Evolutionary conservation across 2,329 filamentous ascomycete genomes (phyloP).

Genomic region (Epichloe sp.): DNA sequence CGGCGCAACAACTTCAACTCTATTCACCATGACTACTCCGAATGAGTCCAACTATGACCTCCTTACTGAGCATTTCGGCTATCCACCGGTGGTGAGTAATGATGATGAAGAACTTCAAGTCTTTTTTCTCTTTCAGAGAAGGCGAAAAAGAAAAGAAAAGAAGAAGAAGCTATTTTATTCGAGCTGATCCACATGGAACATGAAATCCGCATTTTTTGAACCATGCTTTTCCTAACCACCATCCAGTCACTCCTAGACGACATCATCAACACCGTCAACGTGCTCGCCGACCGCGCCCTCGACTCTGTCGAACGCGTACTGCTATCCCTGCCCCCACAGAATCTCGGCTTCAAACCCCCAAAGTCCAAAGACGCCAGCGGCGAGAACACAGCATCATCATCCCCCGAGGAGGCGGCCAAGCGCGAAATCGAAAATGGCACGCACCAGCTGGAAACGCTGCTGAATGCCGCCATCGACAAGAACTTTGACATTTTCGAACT

Average conservation of each 20-base stretch:
- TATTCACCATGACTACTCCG: conserved; percentile 17
- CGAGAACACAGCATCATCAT: conserved; percentile 10
- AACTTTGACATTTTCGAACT: conserved; percentile 83
- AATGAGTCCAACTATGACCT: conserved; percentile 47
- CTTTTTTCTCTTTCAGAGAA: background rate
- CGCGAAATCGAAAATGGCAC: conserved; percentile 78
- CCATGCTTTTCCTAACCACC: background rate
- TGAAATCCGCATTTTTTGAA: background rate
- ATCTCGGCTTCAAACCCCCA: conserved; percentile 61
- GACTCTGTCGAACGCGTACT: conserved; percentile 79
- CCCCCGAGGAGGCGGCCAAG: conserved; percentile 29
- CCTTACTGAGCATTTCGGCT: conserved; percentile 90
- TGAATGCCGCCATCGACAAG: conserved; percentile 70
- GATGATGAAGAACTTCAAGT: conserved; percentile 3
- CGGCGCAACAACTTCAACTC: background rate
- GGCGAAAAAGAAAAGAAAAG: conserved; percentile 5
- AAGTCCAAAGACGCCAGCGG: conserved; percentile 2
- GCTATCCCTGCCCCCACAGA: conserved; percentile 55
- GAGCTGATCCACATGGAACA: background rate
- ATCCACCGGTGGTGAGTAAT: conserved; percentile 69
- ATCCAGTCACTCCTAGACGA: conserved; percentile 82
- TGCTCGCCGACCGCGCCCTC: conserved; percentile 79
- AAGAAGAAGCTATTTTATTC: background rate
- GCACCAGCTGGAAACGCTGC: conserved; percentile 70
- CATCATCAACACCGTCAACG: conserved; percentile 93